A percentile compares a stretch with the other conserved stretches of the same genome.
Conservation (phyloP, 73 alveolate genomes). For the Effrenium voratum region DNA sequence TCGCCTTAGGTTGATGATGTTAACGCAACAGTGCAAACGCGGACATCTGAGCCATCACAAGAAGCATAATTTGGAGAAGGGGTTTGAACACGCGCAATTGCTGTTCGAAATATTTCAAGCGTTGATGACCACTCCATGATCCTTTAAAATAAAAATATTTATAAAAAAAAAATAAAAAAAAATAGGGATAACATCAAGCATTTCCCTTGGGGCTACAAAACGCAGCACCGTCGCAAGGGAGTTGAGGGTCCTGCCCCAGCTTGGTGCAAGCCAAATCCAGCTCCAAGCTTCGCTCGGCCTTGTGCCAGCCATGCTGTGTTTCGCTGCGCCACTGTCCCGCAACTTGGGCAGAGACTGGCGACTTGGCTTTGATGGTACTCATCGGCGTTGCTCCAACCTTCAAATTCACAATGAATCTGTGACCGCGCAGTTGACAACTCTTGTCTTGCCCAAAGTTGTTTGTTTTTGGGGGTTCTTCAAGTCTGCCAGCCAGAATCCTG, state of each 20-base stretch:
- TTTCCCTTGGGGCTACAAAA: too few relatives aligned
- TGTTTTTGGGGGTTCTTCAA: too few relatives aligned
- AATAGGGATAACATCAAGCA: not conserved
- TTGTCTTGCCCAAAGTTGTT: not conserved
- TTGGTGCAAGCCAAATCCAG: slow-evolving; percentile 41
- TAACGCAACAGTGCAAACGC: not conserved
- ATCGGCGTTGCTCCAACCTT: slow-evolving; percentile 38
- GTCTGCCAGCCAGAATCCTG: not conserved
- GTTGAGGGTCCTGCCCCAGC: slow-evolving; percentile 21
- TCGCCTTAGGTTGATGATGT: too few relatives aligned
- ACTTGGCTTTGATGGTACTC: not conserved
- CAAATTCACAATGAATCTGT: not conserved
- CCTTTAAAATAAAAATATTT: not conserved
- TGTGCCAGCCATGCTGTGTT: not conserved
- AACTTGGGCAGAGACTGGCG: too few relatives aligned
- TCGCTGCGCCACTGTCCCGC: not conserved
- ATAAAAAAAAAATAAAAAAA: not conserved
- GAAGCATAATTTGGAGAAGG: not conserved
- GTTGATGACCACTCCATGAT: not conserved
- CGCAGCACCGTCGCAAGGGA: not conserved
- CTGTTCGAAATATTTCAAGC: not conserved
- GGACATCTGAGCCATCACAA: not conserved
- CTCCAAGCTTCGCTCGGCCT: not conserved
- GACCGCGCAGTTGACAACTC: not conserved
- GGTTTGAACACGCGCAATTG: not conserved